Base-by-base conservation (phyloP, 2,329 filamentous ascomycete genomes). In the Xylaria sp. region DNA sequence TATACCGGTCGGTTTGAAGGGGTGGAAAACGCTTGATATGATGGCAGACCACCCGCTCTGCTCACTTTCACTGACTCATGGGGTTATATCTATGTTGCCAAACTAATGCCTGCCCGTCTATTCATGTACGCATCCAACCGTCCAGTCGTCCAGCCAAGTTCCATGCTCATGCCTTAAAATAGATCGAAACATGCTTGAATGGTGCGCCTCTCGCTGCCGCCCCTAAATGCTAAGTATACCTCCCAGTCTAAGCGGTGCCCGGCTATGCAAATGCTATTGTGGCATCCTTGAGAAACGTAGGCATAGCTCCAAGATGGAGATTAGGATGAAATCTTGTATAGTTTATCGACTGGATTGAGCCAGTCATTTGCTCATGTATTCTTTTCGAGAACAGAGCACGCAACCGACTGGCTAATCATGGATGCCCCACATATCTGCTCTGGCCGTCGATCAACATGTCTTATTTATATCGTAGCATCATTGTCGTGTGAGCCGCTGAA, bases 161-260 rank as follows among this genome's bases (percentile, higher is more conserved):
- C 34, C 63, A 55, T 58, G 37, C 34, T 55, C 41, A 65, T 70
- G 28, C 37, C 50, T 18, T 39, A 34, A 44, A 51, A 50, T n/a
- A 41, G 34, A 52, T 18, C 51, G 31, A 44, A 51, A 52, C 28
- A 23, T 31, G 20, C 39, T 54, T 55, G 44, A 13, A 44, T 8
- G 25, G 15, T 46, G 51, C 62, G 28, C n/a, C 50, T 31, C 28
- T 20, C 34, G 39, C 44, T 54, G 51, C 31, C 41, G 46, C 44
- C 51, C 51, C 55, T 25, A 55, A 66, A 70, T 66, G 58, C 58
- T 55, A 63, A 65, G 58, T 31, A 59, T 58, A 39, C 56, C n/a
- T 13, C 57, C 55, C 54, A 55, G 48, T 63, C 65, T 68, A 62
- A 52, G 48, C n/a, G 8, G 41, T 28, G 28, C 55, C 50, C n/a